Base-by-base conservation (phyloP, 2,329 filamentous ascomycete genomes). In the Achaetomium macrosporum region DNA sequence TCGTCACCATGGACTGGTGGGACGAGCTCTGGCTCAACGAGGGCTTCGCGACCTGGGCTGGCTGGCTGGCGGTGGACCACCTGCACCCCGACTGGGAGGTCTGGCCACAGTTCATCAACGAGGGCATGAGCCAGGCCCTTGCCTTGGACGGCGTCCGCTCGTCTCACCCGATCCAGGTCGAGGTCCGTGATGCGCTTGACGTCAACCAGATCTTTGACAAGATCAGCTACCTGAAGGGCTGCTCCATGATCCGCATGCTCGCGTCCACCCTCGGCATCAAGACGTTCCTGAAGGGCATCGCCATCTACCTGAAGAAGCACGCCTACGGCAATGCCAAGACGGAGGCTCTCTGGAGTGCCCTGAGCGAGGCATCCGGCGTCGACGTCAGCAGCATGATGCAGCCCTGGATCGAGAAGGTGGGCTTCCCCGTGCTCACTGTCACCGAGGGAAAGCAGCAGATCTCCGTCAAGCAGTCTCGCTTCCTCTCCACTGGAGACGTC, bases 1-100 rank as follows among this genome's bases (percentile, higher is more conserved):
- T 96, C 49, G 92, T 96, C 29, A 96, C 92, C 49, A 96, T 96
- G 90, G 90, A 96, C 69, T 96, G 95, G 78, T 97, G 92, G 92
- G 90, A 96, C 70, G 92, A 91, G 50, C 75, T 97, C 8, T 97
- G 92, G 92, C 81, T 97, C 50, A 97, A 97, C 69, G 92, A 97
- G 71, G 91, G 91, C 12, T 99, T 99, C 66, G 93, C 93, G 40
- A 99, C 93, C 3, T 97, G 92, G 92, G 92, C 96, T 41, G 93
- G 92, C 48, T 99, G 92, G 92, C 80, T 91, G 56, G 91, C 90
- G 10, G 83, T 91, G 54, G 89, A 97, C 66, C 81, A 95, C 66
- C 82, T 97, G 51, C 89, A 97, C 70, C 93, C 93, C 3, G 92
- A 96, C 61, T 97, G 93, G 92, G 85, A 97, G 64, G 87, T 97